These are phyloP conservation scores for Schizopora paradoxa DNA, from an alignment of 1,284 basidiomycete species.

Conservation along the genomic window DNA sequence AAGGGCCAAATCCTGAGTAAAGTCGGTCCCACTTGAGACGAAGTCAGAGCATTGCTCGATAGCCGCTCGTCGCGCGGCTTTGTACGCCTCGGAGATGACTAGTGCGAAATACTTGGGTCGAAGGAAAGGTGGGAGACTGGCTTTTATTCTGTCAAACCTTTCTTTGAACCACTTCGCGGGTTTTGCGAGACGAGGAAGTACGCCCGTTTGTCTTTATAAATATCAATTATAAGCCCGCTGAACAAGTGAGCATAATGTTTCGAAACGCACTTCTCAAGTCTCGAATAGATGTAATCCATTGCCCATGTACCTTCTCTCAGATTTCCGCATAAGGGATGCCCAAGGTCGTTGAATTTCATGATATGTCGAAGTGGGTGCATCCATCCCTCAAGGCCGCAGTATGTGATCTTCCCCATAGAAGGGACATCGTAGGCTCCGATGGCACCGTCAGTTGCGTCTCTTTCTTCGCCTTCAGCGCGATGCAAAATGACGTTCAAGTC, in stretches of 20 bases:
- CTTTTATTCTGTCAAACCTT: conserved; percentile 75
- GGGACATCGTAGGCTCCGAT: conserved; percentile 81
- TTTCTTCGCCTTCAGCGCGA: conserved; percentile 85
- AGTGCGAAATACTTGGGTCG: conserved; percentile 93
- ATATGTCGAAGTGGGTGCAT: conserved; percentile 82
- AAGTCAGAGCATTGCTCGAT: conserved; percentile 87
- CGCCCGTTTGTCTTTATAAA: conserved; percentile 53
- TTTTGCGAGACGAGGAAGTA: conserved; percentile 61
- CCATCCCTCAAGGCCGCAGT: conserved; percentile 94
- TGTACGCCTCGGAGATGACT: conserved; percentile 85
- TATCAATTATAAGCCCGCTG: conserved; percentile 3
- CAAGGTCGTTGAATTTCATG: conserved; percentile 86
- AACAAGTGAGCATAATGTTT: not conserved
- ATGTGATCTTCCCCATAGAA: conserved; percentile 65
- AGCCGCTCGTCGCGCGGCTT: conserved; percentile 74
- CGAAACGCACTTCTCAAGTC: conserved; percentile 64
- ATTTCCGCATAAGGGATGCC: conserved; percentile 85
- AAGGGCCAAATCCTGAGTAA: conserved; percentile 85
- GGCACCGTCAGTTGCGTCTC: conserved; percentile 71
- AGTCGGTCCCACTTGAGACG: conserved; percentile 75
- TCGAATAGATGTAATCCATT: conserved; percentile 73
- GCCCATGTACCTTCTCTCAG: conserved; percentile 86
- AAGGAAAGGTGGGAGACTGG: conserved; percentile 74
- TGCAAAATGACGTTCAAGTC: conserved; percentile 84
- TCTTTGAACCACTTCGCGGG: conserved; percentile 81